Conservation (phyloP, 2,329 filamentous ascomycete genomes). For the Metarhizium guizhouense region DNA sequence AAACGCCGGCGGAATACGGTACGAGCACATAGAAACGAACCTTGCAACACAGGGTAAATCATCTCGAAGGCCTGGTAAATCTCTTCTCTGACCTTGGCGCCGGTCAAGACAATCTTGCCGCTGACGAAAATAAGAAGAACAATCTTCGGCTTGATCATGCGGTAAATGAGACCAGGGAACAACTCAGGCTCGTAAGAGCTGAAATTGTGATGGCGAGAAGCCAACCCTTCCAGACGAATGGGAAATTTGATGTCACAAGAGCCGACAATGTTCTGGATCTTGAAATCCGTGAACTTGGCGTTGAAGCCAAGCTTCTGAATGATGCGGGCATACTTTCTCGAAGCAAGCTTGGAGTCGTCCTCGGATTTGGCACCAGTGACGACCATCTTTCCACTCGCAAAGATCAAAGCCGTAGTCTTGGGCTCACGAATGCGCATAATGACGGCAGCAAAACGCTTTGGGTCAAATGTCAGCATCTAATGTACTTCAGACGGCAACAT, state of each 20-base stretch:
- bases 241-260: slow-evolving; percentile 99
- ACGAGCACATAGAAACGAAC: slow-evolving; percentile 34
- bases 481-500: slow-evolving; percentile 1
- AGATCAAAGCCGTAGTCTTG: slow-evolving; percentile 96
- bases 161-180: slow-evolving; percentile 98
- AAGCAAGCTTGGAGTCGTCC: slow-evolving; percentile 94
- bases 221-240: slow-evolving; percentile 90
- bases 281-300: slow-evolving; percentile 99
- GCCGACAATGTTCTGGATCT: slow-evolving; percentile 99
- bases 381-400: slow-evolving; percentile 98
- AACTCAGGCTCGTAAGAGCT: slow-evolving; percentile 97
- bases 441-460: slow-evolving; percentile 90
- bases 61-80: slow-evolving; percentile 96
- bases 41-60: slow-evolving; percentile 92
- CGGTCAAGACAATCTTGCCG: slow-evolving; percentile 95
- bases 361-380: slow-evolving; percentile 97
- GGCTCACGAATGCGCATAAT: slow-evolving; percentile 99
- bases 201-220: slow-evolving; percentile 97
- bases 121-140: slow-evolving; percentile 96
- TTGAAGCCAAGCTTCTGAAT: slow-evolving; percentile 99
- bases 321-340: slow-evolving; percentile 95
- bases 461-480: slow-evolving; percentile 9
- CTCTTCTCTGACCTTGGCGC: slow-evolving; percentile 95
- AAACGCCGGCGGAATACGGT: not conserved
- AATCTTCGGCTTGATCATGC: slow-evolving; percentile 99